Percentiles rank a stretch among this genome's conserved stretches.
Conservation (phyloP, 306 rosid genomes). For the Pyrus communis region DNA sequence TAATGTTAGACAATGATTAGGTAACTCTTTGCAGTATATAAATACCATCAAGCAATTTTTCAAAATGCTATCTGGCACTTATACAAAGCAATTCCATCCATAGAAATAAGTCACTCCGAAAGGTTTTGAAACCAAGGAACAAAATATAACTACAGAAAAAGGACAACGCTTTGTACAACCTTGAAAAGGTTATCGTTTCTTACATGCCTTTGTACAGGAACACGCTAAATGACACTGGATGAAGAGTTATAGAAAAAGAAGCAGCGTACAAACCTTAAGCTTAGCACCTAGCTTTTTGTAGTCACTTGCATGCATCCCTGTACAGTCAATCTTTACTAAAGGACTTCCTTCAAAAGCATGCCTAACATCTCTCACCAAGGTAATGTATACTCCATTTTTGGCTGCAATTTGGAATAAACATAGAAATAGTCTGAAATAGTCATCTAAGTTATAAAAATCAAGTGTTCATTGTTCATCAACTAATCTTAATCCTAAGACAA, state of each 20-base stretch:
- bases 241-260: background rate
- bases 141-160: background rate
- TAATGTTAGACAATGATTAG: conserved; percentile 2
- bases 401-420: conserved; percentile 41
- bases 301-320: conserved; percentile 84
- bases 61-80: background rate
- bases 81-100: background rate
- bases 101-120: background rate
- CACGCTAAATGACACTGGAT: background rate
- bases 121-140: background rate
- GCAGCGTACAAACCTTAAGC: conserved; percentile 56
- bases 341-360: conserved; percentile 90
- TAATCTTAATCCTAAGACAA: background rate
- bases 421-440: conserved; percentile 12
- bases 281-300: conserved; percentile 94
- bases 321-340: conserved; percentile 77
- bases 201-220: background rate
- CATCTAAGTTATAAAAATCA: background rate
- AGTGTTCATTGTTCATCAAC: conserved; percentile 1
- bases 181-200: background rate
- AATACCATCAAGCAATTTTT: background rate
- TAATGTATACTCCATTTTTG: conserved; percentile 78
- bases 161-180: background rate
- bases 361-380: conserved; percentile 69
- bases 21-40: conserved; percentile 3